Conservation (phyloP, 352 stramenopile species). For the Phytophthora hybrid region DNA sequence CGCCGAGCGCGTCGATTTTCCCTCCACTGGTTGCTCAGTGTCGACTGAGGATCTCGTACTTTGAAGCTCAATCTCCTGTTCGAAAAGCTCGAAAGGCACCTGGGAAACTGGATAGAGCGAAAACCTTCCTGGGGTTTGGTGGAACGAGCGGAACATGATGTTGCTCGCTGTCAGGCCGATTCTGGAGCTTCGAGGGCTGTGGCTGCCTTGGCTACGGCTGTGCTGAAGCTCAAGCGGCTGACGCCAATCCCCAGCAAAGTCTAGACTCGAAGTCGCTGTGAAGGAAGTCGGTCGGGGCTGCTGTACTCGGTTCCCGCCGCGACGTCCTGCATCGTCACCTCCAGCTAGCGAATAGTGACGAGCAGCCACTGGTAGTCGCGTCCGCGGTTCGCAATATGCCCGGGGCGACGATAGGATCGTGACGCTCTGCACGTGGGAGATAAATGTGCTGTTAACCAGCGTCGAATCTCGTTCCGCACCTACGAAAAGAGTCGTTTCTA, state of each 20-base stretch:
- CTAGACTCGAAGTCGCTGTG: constrained; percentile 18
- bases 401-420: constrained; percentile 56
- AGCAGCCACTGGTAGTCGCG: background rate
- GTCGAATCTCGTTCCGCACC: constrained; percentile 62
- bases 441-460: constrained; percentile 53
- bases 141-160: constrained; percentile 35
- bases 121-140: constrained; percentile 44
- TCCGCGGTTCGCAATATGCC: constrained; percentile 51
- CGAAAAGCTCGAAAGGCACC: constrained; percentile 80
- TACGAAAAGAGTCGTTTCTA: constrained; percentile 57
- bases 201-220: constrained; percentile 35
- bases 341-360: constrained; percentile 25
- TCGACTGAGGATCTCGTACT: constrained; percentile 49
- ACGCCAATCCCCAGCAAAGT: constrained; percentile 20
- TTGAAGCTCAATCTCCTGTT: constrained; percentile 77
- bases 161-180: constrained; percentile 22
- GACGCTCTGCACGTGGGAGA: constrained; percentile 56
- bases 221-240: constrained; percentile 28
- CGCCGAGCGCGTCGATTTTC: constrained; percentile 36
- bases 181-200: constrained; percentile 12
- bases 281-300: constrained; percentile 35
- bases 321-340: constrained; percentile 8
- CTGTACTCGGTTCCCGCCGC: background rate
- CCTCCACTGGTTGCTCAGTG: constrained; percentile 20
- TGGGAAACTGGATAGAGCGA: constrained; percentile 79